Evolutionary conservation across 2,329 filamentous ascomycete species (phyloP).

Genomic region (Fusarium sp.): DNA sequence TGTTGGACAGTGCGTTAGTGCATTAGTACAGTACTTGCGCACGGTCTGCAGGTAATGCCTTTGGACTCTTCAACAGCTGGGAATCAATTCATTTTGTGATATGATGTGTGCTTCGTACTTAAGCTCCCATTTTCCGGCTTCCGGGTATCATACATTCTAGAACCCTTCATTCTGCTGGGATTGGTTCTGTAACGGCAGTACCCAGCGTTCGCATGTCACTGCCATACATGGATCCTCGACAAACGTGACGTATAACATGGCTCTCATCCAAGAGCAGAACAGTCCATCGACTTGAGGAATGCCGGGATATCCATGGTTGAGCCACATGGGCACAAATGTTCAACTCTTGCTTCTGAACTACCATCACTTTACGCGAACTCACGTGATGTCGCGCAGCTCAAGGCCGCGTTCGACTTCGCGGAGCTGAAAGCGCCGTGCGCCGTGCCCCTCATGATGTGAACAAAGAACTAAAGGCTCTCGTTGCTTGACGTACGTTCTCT

Average conservation of each 20-base stretch:
- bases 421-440: neutral
- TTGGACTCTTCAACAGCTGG: neutral
- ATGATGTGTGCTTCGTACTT: neutral
- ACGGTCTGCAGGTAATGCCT: slow-evolving; percentile 11
- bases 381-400: slow-evolving; percentile 34
- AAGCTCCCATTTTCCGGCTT: neutral
- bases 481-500: slow-evolving; percentile 15
- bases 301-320: neutral
- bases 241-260: slow-evolving; percentile 11
- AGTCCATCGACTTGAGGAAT: neutral
- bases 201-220: slow-evolving; percentile 4
- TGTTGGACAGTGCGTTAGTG: slow-evolving; percentile 32
- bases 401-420: slow-evolving; percentile 11
- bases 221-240: neutral
- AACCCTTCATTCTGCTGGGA: neutral
- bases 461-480: slow-evolving; percentile 3
- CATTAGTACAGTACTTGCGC: slow-evolving; percentile 21
- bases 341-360: too few relatives aligned
- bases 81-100: neutral
- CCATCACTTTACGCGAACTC: slow-evolving; percentile 24
- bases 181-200: neutral
- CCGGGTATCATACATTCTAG: slow-evolving; percentile 1
- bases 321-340: neutral
- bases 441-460: slow-evolving; percentile 14
- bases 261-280: neutral